Base-by-base conservation (phyloP, 2,329 filamentous ascomycete species). In the Alternaria arbusti region DNA sequence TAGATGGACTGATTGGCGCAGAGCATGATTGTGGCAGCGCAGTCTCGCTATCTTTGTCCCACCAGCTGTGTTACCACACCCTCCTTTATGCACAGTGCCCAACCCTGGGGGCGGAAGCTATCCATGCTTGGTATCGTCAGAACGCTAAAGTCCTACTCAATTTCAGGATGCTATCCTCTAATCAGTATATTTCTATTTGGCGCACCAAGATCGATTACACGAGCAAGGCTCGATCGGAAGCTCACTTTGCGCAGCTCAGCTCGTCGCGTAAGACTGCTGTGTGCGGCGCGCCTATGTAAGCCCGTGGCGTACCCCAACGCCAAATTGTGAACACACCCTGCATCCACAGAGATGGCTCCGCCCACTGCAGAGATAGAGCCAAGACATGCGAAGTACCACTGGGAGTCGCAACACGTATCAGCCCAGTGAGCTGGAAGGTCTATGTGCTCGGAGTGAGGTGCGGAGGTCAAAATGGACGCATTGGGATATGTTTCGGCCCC, bases 241-340 rank as follows among this genome's bases (percentile, higher is more conserved):
- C 20, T 25, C 22, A 40, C 23, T 23, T n/a, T 57, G 44, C 15
- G 30, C 5, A 26, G 45, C 47, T 44, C 46, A n/a, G 23, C 17
- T 12, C 23, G 6, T 52, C 25, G 25, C 56, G 32, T 52, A 52
- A 58, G 30, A 26, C 51, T 51, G 40, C 47, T 20, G 5, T 26
- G 20, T 43, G 25, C 32, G 32, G 56, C 23, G 23, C 12, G 47
- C 46, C 44, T 50, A 36, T 36, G 51, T 61, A 54, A 68, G 63
- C 44, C 50, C 43, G 62, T 60, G 59, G 50, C 55, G 55, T 28
- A 28, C 23, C 49, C 43, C n/a, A 58, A 52, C 44, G 45, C 30
- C 51, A 20, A 55, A 25, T 43, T 28, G 45, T 36, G 17, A 30
- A 22, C 28, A 30, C 25, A 51, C 10, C 46, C 51, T 51, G 56